Percentiles rank a stretch among this genome's conserved stretches.
Evolutionary conservation across 2,329 filamentous ascomycete genomes (phyloP).

Genomic region (Pseudogymnoascus pannorum): DNA sequence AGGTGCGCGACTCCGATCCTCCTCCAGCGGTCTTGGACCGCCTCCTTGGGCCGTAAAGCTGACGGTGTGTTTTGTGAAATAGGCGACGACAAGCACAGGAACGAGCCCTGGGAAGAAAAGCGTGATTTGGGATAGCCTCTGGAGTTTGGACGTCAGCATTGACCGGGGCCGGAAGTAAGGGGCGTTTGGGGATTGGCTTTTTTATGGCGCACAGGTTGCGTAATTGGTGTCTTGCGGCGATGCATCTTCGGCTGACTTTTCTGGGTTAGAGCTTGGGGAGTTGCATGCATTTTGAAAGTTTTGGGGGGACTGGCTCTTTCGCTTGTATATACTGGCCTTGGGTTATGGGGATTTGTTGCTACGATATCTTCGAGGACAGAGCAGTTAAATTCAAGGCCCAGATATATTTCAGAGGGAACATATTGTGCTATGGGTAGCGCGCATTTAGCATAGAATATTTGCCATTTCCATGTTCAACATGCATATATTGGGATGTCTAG

Average conservation of each 20-base stretch:
- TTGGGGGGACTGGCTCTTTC: background rate
- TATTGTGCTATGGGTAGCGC: too few species aligned
- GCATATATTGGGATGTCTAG: too few species aligned
- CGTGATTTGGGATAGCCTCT: constrained; percentile 55
- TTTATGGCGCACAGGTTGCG: background rate
- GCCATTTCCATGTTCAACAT: too few species aligned
- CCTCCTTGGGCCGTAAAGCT: constrained; percentile 9
- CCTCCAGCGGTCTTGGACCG: constrained; percentile 7
- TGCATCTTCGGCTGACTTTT: background rate
- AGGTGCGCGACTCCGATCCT: constrained; percentile 8
- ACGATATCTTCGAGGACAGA: background rate
- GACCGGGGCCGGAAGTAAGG: constrained; percentile 33
- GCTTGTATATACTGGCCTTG: background rate
- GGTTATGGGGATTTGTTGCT: background rate
- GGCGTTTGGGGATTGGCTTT: background rate
- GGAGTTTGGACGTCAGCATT: constrained; percentile 52
- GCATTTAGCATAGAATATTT: too few species aligned
- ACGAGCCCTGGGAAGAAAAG: constrained; percentile 42
- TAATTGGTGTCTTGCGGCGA: background rate
- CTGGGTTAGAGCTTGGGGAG: background rate
- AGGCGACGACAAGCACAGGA: constrained; percentile 32
- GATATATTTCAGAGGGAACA: too few species aligned
- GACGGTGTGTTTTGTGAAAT: constrained; percentile 24
- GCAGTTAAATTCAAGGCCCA: too few species aligned
- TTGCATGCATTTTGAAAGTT: background rate